Base-by-base conservation (phyloP, 768 basidiomycete genomes). In the Kondoa malvinella region DNA sequence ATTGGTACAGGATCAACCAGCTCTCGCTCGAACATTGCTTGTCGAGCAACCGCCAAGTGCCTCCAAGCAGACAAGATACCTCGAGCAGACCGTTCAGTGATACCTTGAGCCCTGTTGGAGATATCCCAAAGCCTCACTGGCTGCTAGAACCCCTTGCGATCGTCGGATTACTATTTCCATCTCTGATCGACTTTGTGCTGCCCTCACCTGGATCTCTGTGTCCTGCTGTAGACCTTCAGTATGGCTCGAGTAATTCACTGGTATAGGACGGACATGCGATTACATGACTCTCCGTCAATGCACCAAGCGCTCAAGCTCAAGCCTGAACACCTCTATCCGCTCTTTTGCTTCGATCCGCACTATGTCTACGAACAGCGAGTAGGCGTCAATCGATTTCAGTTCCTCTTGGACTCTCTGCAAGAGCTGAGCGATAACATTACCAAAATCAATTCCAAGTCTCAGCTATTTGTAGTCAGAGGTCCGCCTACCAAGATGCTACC, bases 251-350 rank as follows among this genome's bases (percentile, higher is more conserved):
- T 77, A 0, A 50, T 78, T 30, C 77, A 77, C 67, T 78, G 78
- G 78, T 76, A 75, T 70, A 69, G 78, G n/a, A 78, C 78, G 2
- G 78, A 78, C 66, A 71, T 79, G 8, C 71, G 78, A 0, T 64
- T 78, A 2, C 76, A 75, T 30, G 71, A 69, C 57, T 31, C 64
- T 33, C 26, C 40, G 2, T 65, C 69, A 1, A 21, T 69, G 1
- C 57, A 66, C 16, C 65, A 65, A 30, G 69, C 58, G 4, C 66
- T 69, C 27, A 57, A 32, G 30, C 26, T 69, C 15, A 57, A 67
- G 14, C 60, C 66, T 30, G 69, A 69, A 63, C 34, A 34, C 25
- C 67, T 69, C 33, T 69, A 40, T 50, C 70, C 67, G 29, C 34
- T 68, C 56, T 63, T 68, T 16, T 56, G 29, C n/a, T 40, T 31